Conservation (phyloP, 2,329 filamentous ascomycete genomes). For the Beauveria sp. region DNA sequence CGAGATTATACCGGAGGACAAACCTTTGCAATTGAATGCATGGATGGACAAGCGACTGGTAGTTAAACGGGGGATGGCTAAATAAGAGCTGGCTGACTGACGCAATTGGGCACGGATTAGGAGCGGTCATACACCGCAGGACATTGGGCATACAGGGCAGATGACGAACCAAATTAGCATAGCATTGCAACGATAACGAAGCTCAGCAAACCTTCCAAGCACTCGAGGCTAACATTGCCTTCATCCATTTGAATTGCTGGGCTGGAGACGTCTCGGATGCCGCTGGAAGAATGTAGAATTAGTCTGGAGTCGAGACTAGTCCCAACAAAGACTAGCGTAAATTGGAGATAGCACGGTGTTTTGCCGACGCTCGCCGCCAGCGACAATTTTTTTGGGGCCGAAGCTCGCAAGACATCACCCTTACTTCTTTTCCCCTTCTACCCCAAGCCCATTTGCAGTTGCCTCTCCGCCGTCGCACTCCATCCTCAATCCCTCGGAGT, state of each 20-base stretch:
- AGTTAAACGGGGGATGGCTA: background rate
- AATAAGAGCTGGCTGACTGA: background rate
- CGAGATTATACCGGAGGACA: background rate
- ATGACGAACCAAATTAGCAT: background rate
- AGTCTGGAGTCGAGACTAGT: background rate
- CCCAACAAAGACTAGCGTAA: background rate
- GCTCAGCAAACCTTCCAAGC: background rate
- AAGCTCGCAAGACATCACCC: constrained; percentile 10
- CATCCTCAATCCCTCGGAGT: constrained; percentile 8
- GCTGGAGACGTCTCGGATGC: background rate
- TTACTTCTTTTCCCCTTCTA: constrained; percentile 14
- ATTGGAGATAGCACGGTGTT: constrained; percentile 24
- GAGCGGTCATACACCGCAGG: background rate
- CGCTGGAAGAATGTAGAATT: constrained; percentile 11
- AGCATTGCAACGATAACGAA: constrained; percentile 2
- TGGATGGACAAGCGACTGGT: background rate
- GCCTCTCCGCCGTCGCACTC: constrained; percentile 11
- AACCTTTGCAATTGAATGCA: background rate
- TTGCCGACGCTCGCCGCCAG: constrained; percentile 29
- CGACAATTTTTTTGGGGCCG: constrained; percentile 32
- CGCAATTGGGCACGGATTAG: background rate
- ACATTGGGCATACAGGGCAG: background rate
- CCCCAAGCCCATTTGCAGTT: constrained; percentile 14
- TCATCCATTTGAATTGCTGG: background rate
- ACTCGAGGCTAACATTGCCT: background rate